These are phyloP conservation scores for Acacia crassicarpa DNA, from an alignment of 306 rosid genomes.

Conservation along the genomic window DNA sequence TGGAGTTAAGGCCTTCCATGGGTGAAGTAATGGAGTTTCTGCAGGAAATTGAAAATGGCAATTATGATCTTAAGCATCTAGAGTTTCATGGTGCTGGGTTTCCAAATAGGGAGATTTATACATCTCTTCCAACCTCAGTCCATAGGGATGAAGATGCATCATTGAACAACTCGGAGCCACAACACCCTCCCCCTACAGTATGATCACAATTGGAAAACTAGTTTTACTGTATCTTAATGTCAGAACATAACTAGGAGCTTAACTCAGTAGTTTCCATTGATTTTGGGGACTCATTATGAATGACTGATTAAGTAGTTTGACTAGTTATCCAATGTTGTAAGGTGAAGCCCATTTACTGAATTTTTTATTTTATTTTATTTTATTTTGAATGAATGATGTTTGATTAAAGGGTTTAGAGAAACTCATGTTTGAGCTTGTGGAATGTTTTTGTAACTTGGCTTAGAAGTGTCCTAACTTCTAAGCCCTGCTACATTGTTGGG, in stretches of 20 bases:
- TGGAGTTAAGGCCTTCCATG: neutral
- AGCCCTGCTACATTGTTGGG: neutral
- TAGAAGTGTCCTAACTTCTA: neutral
- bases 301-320: no score
- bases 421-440: neutral
- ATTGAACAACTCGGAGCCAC: constrained; percentile 25
- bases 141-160: neutral
- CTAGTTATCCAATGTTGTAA: no score
- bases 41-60: neutral
- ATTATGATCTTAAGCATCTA: constrained; percentile 1
- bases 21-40: neutral
- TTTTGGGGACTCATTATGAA: no score
- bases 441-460: neutral
- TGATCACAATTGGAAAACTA: constrained; percentile 45
- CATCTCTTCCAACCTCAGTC: neutral
- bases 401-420: neutral
- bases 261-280: neutral
- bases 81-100: neutral
- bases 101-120: neutral
- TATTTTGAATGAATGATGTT: no score
- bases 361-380: no score
- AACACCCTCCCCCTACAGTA: constrained; percentile 41
- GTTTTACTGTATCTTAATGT: constrained; percentile 35
- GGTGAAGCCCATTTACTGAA: no score
- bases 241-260: neutral